Conservation (phyloP, 2,329 filamentous ascomycete genomes). For the Talaromyces rugulosus region DNA sequence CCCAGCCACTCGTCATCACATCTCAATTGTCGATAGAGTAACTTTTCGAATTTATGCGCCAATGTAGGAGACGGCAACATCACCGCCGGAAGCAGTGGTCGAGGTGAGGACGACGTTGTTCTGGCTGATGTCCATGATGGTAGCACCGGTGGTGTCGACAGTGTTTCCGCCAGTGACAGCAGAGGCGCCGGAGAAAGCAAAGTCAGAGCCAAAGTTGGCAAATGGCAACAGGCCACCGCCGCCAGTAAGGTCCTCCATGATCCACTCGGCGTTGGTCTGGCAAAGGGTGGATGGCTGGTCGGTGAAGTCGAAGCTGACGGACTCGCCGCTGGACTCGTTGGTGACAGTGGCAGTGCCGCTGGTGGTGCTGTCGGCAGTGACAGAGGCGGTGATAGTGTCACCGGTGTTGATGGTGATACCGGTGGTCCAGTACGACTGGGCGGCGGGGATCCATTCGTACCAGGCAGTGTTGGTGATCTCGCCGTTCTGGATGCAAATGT, state of each 20-base stretch:
- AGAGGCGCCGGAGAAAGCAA: slow-evolving; percentile 35
- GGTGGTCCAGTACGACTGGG: slow-evolving; percentile 51
- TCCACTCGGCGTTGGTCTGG: slow-evolving; percentile 60
- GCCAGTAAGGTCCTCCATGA: slow-evolving; percentile 55
- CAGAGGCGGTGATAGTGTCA: slow-evolving; percentile 41
- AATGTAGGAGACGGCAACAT: slow-evolving; percentile 9
- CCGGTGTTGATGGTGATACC: slow-evolving; percentile 44
- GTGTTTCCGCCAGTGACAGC: slow-evolving; percentile 18
- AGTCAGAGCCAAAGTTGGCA: slow-evolving; percentile 44
- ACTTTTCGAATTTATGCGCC: neutral
- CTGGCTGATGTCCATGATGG: slow-evolving; percentile 47
- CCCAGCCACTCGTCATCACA: neutral
- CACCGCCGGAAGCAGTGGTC: slow-evolving; percentile 7
- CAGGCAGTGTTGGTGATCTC: slow-evolving; percentile 50
- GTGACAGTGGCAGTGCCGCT: slow-evolving; percentile 46
- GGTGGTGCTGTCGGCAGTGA: slow-evolving; percentile 38
- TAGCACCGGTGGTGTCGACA: slow-evolving; percentile 9
- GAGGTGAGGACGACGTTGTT: slow-evolving; percentile 16
- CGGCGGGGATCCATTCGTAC: slow-evolving; percentile 58
- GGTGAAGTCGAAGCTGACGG: slow-evolving; percentile 49
- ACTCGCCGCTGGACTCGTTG: slow-evolving; percentile 51
- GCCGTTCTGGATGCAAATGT: slow-evolving; percentile 46
- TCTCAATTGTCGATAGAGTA: neutral
- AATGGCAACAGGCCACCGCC: slow-evolving; percentile 39
- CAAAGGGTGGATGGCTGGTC: slow-evolving; percentile 38